Evolutionary conservation across 2,329 filamentous ascomycete genomes (phyloP), one percentile per base, ranked within the genome.

Genomic region (Botrytis paeoniae): DNA sequence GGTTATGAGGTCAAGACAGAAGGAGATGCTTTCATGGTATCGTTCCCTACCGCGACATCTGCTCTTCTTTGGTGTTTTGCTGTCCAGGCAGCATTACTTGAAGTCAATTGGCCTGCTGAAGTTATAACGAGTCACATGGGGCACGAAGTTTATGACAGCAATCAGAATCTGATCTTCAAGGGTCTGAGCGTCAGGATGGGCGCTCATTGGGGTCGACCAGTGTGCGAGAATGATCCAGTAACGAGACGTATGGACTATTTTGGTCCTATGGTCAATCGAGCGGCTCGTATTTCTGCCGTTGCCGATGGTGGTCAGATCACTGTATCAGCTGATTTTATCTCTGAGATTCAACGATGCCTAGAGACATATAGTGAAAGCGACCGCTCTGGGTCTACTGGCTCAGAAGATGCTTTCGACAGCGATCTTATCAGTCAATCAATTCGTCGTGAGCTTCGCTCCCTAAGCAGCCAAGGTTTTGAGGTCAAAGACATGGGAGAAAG

Each of bases 161-260:
- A 98, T 76, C 92, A 93, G 75, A 93, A 92, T 75, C 83, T 97
- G 76, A 97, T 99, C 76, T 98, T 98, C 86, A 93, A 93, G 75
- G 96, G 96, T 75, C 84, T 99, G 70, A 98, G 95, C 18, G 96
- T 99, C 60, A 90, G 96, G 74, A 99, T 99, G 96, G 96, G 96
- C 78, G 94, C 97, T 74, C 96, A 99, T 82, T 99, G 92, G 89
- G 96, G 96, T 77, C 91, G 93, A 74, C 96, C 95, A 9, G 94
- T 99, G 78, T 97, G 94, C 81, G 96, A 99, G 82, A 92, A 92
- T 66, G 96, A 99, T 82, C 96, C 96, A 0, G 95, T 99, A 68
- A 99, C 96, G 1, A 92, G 95, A 73, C 94, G 96, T 75, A 99
- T 99, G 96, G 96, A 99, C 80, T 99, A 99, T 84, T 99, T 98